These are phyloP conservation scores for Penicillium daleae DNA, from an alignment of 495 filamentous ascomycete genomes.

Conservation along the genomic window DNA sequence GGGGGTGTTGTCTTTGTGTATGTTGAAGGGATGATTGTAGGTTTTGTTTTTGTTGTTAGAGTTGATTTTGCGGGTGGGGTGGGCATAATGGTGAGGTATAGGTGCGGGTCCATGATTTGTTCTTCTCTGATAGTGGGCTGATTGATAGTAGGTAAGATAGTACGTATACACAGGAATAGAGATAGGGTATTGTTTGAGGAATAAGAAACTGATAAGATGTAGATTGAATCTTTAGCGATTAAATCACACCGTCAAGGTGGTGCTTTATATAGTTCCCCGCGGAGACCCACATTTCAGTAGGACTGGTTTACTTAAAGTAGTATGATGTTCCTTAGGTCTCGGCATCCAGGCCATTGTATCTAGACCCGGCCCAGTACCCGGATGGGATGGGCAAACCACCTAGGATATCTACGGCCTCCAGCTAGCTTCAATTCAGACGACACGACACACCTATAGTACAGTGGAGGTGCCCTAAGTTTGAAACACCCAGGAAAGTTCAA, in stretches of 20 bases:
- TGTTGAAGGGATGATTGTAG: constrained; percentile 17
- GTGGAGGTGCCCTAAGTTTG: too few relatives aligned
- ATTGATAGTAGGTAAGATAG: too few relatives aligned
- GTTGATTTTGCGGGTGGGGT: background rate
- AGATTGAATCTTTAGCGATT: too few relatives aligned
- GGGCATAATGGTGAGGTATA: background rate
- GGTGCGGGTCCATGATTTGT: background rate
- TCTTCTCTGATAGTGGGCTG: background rate
- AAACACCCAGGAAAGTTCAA: too few relatives aligned
- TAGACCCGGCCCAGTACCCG: background rate
- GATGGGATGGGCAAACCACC: background rate
- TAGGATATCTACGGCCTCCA: background rate
- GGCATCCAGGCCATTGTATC: background rate
- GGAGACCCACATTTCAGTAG: background rate
- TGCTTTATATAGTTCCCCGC: constrained; percentile 6
- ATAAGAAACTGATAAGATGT: background rate
- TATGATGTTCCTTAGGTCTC: background rate
- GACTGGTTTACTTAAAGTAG: background rate
- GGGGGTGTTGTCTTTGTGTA: constrained; percentile 13
- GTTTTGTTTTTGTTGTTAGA: background rate
- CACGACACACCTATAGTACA: too few relatives aligned
- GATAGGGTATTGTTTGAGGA: background rate
- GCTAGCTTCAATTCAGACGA: background rate
- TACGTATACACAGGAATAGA: background rate
- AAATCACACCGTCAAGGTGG: too few relatives aligned